These are phyloP conservation scores for Acorus calamus DNA, from an alignment of 106 monocot species.

Conservation along the genomic window DNA sequence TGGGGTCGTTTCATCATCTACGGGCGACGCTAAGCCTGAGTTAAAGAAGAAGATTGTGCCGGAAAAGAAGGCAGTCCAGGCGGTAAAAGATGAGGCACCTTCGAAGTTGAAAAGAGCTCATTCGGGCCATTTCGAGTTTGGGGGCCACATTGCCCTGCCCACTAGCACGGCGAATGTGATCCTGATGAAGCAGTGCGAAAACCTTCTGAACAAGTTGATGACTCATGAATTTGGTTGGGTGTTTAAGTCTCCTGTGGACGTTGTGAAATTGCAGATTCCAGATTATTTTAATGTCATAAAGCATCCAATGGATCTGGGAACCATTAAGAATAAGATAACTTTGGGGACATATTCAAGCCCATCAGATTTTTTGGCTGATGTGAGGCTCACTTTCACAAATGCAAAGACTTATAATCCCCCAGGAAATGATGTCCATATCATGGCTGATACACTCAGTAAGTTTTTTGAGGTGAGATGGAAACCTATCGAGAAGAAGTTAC, in stretches of 20 bases:
- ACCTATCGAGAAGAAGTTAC: conserved; percentile 59
- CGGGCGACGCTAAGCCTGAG: conserved; percentile 7
- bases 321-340: conserved; percentile 48
- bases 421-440: conserved; percentile 65
- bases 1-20: conserved; percentile 27
- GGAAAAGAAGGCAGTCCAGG: conserved; percentile 14
- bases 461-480: conserved; percentile 88
- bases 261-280: conserved; percentile 67
- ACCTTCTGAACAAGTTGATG: conserved; percentile 59
- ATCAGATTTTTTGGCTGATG: conserved; percentile 71
- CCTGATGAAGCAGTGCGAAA: conserved; percentile 69
- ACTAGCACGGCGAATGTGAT: conserved; percentile 12
- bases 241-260: conserved; percentile 75
- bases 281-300: conserved; percentile 76
- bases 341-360: conserved; percentile 53
- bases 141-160: conserved; percentile 1
- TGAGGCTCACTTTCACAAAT: conserved; percentile 88
- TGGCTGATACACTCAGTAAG: conserved; percentile 64
- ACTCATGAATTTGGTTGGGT: conserved; percentile 53
- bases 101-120: conserved; percentile 21
- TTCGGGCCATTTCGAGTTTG: conserved; percentile 36
- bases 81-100: conserved; percentile 2
- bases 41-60: background rate
- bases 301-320: conserved; percentile 95
- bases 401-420: conserved; percentile 86